Evolutionary conservation across 2,329 filamentous ascomycete species (phyloP).

Genomic region (Stylonectria norvegica): DNA sequence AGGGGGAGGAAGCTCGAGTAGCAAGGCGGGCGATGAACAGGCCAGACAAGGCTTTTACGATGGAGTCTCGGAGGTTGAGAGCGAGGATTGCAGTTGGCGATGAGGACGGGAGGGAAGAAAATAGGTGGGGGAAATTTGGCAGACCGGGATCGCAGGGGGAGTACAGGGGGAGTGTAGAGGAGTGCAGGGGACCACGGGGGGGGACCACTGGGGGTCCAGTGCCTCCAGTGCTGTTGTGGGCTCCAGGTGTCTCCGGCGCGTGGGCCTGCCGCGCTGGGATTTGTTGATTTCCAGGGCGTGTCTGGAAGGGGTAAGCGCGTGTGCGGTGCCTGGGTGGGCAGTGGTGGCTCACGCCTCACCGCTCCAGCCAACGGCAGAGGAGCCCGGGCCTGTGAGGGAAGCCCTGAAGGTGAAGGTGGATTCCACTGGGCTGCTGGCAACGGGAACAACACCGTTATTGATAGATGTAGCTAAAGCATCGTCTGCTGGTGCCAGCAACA

Average conservation of each 20-base stretch:
- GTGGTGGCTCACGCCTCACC: slow-evolving; percentile 18
- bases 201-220: no score
- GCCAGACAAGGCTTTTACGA: slow-evolving; percentile 30
- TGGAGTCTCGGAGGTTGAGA: slow-evolving; percentile 25
- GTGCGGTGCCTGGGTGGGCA: slow-evolving; percentile 16
- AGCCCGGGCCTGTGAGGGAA: neutral
- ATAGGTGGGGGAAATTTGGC: slow-evolving; percentile 49
- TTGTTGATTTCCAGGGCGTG: slow-evolving; percentile 40
- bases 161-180: slow-evolving; percentile 8
- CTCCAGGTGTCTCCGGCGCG: neutral
- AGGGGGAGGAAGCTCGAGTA: slow-evolving; percentile 27
- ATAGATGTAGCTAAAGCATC: neutral
- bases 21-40: slow-evolving; percentile 21
- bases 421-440: neutral
- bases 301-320: slow-evolving; percentile 36
- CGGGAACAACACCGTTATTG: no score
- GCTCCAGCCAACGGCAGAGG: slow-evolving; percentile 13
- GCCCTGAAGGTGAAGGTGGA: neutral
- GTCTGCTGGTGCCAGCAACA: no score
- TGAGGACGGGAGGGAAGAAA: slow-evolving; percentile 32
- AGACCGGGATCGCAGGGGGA: slow-evolving; percentile 34
- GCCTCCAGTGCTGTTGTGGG: no score
- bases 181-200: neutral
- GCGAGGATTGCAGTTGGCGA: slow-evolving; percentile 23
- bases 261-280: slow-evolving; percentile 32